Evolutionary conservation across 306 rosid genomes (phyloP).

Genomic region (Delonix regia): DNA sequence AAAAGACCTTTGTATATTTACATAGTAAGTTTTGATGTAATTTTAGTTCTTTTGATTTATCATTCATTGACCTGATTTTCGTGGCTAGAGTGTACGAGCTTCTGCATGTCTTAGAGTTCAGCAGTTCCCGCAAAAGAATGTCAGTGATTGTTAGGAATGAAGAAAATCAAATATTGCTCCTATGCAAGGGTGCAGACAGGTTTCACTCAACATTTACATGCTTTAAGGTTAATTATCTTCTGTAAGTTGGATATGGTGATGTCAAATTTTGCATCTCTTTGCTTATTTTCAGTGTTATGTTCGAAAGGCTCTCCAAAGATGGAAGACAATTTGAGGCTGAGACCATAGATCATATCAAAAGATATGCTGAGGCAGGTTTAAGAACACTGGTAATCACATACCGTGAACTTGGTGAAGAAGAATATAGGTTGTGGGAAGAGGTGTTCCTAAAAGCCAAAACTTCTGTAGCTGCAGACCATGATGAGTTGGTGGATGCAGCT

Average conservation of each 20-base stretch:
- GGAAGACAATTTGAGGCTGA: conserved; percentile 74
- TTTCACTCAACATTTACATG: conserved; percentile 42
- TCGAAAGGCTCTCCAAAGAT: conserved; percentile 67
- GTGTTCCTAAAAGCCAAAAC: conserved; percentile 67
- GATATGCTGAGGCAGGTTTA: conserved; percentile 87
- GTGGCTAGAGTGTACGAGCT: conserved; percentile 65
- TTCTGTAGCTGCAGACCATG: conserved; percentile 59
- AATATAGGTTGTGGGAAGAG: conserved; percentile 62
- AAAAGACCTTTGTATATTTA: background rate
- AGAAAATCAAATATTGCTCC: conserved; percentile 66
- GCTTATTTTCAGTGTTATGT: conserved; percentile 64
- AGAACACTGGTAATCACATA: conserved; percentile 74
- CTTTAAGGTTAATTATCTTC: conserved; percentile 24
- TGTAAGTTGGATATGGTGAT: conserved; percentile 39
- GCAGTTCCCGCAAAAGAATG: conserved; percentile 93
- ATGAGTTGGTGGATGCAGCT: conserved; percentile 56
- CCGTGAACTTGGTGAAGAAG: conserved; percentile 69
- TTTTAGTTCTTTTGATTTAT: conserved; percentile 15
- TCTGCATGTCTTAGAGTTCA: conserved; percentile 83
- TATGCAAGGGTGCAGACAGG: conserved; percentile 98
- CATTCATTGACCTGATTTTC: conserved; percentile 35
- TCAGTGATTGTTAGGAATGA: conserved; percentile 80
- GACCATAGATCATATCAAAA: conserved; percentile 69
- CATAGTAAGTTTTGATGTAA: conserved; percentile 3
- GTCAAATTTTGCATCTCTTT: conserved; percentile 34